A percentile compares a stretch with the other conserved stretches of the same genome.
Conservation (phyloP, 1,284 basidiomycete species). For the Sporisorium exsertum region DNA sequence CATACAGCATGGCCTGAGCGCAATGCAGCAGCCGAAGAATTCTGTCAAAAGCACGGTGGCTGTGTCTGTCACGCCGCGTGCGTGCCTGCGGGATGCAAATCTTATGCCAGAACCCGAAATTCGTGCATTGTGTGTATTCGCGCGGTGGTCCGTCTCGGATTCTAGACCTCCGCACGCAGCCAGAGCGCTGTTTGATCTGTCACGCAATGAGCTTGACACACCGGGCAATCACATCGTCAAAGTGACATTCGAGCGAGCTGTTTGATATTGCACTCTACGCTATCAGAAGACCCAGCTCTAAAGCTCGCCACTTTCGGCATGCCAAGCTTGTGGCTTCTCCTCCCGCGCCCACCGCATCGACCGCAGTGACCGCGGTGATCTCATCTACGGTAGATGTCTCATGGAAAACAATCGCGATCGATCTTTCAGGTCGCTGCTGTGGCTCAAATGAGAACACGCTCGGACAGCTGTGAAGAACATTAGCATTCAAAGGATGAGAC, state of each 20-base stretch:
- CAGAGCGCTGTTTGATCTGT: too few relatives aligned
- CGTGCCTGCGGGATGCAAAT: constrained; percentile 4
- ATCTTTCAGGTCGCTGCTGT: too few relatives aligned
- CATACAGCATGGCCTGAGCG: constrained; percentile 4
- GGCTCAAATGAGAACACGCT: not conserved
- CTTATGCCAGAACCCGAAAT: not conserved
- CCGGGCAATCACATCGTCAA: not conserved
- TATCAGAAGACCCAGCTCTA: not conserved
- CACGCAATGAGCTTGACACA: not conserved
- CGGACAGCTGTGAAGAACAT: not conserved
- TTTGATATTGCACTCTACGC: not conserved
- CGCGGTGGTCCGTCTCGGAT: too few relatives aligned
- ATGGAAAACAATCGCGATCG: too few relatives aligned
- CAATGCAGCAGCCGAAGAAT: not conserved
- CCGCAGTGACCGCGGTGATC: too few relatives aligned
- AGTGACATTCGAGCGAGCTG: too few relatives aligned
- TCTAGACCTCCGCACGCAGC: not conserved
- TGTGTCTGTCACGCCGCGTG: constrained; percentile 2
- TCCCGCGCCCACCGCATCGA: too few relatives aligned
- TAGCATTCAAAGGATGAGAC: not conserved
- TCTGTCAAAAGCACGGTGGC: not conserved
- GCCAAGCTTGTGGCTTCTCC: not conserved
- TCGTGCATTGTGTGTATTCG: not conserved
- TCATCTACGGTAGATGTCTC: too few relatives aligned
- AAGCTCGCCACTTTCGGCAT: not conserved